Evolutionary conservation across 345 rosid species (phyloP).

Genomic region (Hirschfeldia incana): DNA sequence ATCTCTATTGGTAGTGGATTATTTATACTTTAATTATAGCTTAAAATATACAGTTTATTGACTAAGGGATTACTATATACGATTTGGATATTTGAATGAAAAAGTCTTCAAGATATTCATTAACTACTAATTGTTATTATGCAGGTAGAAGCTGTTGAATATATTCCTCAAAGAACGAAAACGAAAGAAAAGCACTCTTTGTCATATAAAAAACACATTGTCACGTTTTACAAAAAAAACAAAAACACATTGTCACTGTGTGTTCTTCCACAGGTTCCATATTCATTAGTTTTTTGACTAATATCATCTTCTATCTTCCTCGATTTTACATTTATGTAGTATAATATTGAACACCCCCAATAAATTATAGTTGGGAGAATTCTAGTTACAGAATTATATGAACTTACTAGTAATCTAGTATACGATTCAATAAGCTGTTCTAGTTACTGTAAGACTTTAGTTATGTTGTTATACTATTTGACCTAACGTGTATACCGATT

Average conservation of each 20-base stretch:
- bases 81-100: slow-evolving; percentile 19
- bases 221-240: neutral
- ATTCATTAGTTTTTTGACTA: neutral
- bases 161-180: slow-evolving; percentile 28
- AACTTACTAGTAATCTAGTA: neutral
- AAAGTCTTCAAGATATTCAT: neutral
- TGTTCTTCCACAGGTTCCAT: slow-evolving; percentile 10
- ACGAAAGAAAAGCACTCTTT: slow-evolving; percentile 14
- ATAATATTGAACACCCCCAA: neutral
- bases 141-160: slow-evolving; percentile 34
- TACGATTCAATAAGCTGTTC: neutral
- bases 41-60: slow-evolving; percentile 16
- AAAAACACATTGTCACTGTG: neutral
- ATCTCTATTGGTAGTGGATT: slow-evolving; percentile 21
- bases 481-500: neutral
- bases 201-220: slow-evolving; percentile 1
- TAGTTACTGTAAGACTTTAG: neutral
- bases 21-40: slow-evolving; percentile 16
- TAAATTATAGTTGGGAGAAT: neutral
- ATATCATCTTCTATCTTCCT: neutral
- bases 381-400: neutral
- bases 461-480: neutral
- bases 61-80: slow-evolving; percentile 11
- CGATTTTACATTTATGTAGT: neutral
- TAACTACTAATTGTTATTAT: neutral